A percentile compares a stretch with the other conserved stretches of the same genome.
Conservation (phyloP, 192 early-diverging fungal genomes). For the Backusella westeae region DNA sequence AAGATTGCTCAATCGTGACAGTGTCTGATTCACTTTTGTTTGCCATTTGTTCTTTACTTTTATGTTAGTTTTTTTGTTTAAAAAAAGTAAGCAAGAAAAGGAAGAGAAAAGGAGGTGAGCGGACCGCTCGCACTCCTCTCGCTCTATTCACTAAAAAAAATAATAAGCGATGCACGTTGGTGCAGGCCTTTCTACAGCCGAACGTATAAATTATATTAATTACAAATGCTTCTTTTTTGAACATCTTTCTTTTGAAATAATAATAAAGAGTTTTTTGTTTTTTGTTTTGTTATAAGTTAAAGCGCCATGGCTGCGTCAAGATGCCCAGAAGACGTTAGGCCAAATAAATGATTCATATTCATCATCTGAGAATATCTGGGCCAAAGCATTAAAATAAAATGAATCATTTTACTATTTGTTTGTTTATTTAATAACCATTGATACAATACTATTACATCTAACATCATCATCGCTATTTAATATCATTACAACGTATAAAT, state of each 20-base stretch:
- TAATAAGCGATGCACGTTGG: background rate
- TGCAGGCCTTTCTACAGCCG: background rate
- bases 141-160: background rate
- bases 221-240: background rate
- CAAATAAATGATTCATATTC: background rate
- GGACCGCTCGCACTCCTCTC: background rate
- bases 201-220: background rate
- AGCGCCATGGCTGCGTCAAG: background rate
- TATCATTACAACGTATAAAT: too few species aligned
- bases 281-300: background rate
- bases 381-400: background rate
- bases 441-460: background rate
- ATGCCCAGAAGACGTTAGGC: background rate
- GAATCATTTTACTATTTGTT: background rate
- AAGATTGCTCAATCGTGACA: background rate
- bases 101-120: background rate
- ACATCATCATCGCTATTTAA: background rate
- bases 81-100: background rate
- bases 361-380: background rate
- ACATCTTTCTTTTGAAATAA: background rate
- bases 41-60: background rate
- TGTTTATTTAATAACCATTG: background rate
- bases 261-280: background rate
- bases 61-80: background rate
- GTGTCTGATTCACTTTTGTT: background rate